Evolutionary conservation across 441 rosid genomes (phyloP), one percentile per base, ranked within the genome.

Genomic region (Populus hybrid): DNA sequence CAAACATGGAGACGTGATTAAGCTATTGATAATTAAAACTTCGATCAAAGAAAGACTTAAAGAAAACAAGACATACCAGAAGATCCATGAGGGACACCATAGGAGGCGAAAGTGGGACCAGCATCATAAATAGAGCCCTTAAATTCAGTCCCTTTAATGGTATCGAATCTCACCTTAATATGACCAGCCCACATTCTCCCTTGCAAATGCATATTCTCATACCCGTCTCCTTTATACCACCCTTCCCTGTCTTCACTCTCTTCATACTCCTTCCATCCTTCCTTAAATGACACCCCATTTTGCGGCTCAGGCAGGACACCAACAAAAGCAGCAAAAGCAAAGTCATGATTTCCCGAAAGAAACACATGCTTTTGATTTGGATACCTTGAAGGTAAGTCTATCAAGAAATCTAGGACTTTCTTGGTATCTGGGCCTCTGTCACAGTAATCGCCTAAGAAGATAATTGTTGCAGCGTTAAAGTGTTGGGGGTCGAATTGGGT

Each of bases 391-490:
- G 90, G 93, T 7, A 94, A 74, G 21, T 87, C 81, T 80, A 86
- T 75, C 53, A 92, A 83, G 79, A 92, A 91, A 71, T 94, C 91
- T 7, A 94, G 76, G 79, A 91, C 97, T 76, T 81, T 70, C 34
- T 79, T 88, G 11, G 97, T 89, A 30, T 88, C 83, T 7, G 95
- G 93, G 74, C 97, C 98, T 10, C 97, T 93, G 75, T 94, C 98
- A 74, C 98, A 94, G 86, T 92, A 92, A 79, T 94, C 97, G 42
- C 98, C 98, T 57, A 91, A 84, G 85, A 94, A 94, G 75, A 94
- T 90, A 74, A 92, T 74, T 50, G 86, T 86, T 74, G 98, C 91
- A 61, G 95, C 69, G 76, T 59, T 72, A 86, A 92, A 92, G 7
- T 83, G 83, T 24, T 76, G 74, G 26, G 84, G 86, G 75, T 78